Base-by-base conservation (phyloP, 169 alveolate species). In the Cryptosporidium tyzzeri region DNA sequence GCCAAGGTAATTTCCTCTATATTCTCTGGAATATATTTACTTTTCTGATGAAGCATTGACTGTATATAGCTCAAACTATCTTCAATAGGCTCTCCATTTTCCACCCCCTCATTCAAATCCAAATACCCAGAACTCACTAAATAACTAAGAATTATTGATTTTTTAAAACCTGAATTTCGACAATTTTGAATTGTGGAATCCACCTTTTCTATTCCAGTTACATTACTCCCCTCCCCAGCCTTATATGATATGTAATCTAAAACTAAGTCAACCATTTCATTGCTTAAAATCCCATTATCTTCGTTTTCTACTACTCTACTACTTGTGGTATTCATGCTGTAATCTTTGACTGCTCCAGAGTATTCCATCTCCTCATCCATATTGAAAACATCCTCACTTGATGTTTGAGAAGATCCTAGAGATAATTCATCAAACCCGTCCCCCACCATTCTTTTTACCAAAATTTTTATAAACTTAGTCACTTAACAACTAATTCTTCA, bases 21-120 rank as follows among this genome's bases (percentile, higher is more conserved):
- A 62, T 65, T 26, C 10, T 67, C 70, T 80, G 89, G 75, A 62
- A 80, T 62, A 67, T 59, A 80, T 41, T 53, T 80, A 39, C 37
- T 73, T 44, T 80, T 80, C 23, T 80, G 73, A 26, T 80, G 74
- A 18, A 80, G 70, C 74, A 80, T 62, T 10, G 89, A 80, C 26
- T 80, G 89, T n/a, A 80, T 80, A 31, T 80, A 80, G 23, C 89
- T 65, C 37, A 80, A 44, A 59, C 89, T 80, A 62, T 80, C 89
- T 41, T 80, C 89, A 5, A 23, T 35, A 0, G 53, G 9, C 5
- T 80, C 89, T 48, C 62, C 69, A 51, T 35, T 29, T 18, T 45
- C 69, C 8, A 16, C 41, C 3, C 70, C 62, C 18, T 80, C 65
- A 26, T 23, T 39, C 8, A 65, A 48, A 41, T 45, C 48, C 33